Conservation (phyloP, 352 stramenopile genomes). For the Globisporangium acanthophoron region DNA sequence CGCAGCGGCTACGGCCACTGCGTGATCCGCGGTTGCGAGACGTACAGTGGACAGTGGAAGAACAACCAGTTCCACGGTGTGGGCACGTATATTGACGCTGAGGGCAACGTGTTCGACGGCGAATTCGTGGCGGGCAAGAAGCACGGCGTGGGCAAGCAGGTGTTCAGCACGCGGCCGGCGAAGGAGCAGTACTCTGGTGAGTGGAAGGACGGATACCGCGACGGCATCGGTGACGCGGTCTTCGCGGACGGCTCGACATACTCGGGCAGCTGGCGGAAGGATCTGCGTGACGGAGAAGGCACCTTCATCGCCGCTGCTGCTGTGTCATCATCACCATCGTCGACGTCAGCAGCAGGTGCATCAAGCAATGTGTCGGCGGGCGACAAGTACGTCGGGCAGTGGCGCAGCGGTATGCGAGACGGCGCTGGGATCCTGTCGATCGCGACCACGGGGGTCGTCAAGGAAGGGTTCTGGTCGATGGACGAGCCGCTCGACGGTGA, state of each 20-base stretch:
- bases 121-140: conserved; percentile 75
- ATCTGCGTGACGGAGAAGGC: conserved; percentile 57
- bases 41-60: conserved; percentile 68
- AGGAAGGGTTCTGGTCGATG: conserved; percentile 56
- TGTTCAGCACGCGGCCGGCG: conserved; percentile 9
- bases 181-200: conserved; percentile 60
- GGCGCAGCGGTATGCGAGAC: conserved; percentile 42
- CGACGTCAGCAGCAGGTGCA: neutral
- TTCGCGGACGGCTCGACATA: conserved; percentile 55
- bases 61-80: conserved; percentile 71
- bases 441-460: conserved; percentile 43
- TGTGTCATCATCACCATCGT: neutral
- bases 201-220: conserved; percentile 44
- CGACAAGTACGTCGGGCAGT: conserved; percentile 73
- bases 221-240: conserved; percentile 50
- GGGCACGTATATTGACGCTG: conserved; percentile 76
- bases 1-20: conserved; percentile 67
- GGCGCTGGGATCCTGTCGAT: conserved; percentile 42
- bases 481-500: conserved; percentile 61
- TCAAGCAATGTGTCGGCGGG: conserved; percentile 24
- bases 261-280: conserved; percentile 47
- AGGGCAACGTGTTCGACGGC: conserved; percentile 78
- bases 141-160: conserved; percentile 62
- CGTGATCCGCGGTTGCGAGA: conserved; percentile 68
- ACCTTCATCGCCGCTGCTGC: conserved; percentile 24